Evolutionary conservation across 768 basidiomycete genomes (phyloP), one percentile per base, ranked within the genome.

Genomic region (Macrolepiota dolichaula): DNA sequence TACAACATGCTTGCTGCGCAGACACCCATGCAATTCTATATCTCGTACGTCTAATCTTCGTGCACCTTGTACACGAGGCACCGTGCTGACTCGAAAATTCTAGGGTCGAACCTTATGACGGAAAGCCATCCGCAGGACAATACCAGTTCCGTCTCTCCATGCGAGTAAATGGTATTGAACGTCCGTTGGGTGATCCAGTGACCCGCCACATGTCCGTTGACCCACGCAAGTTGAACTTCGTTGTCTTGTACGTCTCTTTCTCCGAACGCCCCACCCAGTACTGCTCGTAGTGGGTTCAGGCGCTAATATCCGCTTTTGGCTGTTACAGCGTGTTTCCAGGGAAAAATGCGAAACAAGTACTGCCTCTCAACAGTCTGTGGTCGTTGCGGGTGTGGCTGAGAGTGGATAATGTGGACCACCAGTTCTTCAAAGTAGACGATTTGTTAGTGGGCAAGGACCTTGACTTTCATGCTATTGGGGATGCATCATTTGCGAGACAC

Each of bases 361-460:
- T 85, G 1, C 86, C 87, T 0, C 71, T 72, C n/a, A 83, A 80
- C 0, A 81, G 79, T 57, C 69, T 87, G 2, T 83, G 76, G 72
- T 80, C 81, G 15, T 72, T 88, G 22, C 85, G 88, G 0, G 83
- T 88, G 19, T 89, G 88, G 87, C 73, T 89, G 47, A 78, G 83
- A 13, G 78, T 78, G 4, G 79, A 80, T 35, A 78, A 75, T n/a
- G 71, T 84, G 38, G 84, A 88, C 59, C 88, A 87, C 62, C 80
- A 85, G 37, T 58, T 89, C 47, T 89, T 89, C 65, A 79, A 80
- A 37, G 84, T 85, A 19, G 84, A 86, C 64, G 84, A 86, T 27
- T 67, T 89, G 27, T 88, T 86, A 85, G 72, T 88, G 12, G 87
- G 84, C 17, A 83, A 76, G 66, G 86, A 89, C 66, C 85, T 84